Base-by-base conservation (phyloP, 495 filamentous ascomycete species). In the Penicillium bovifimosum region DNA sequence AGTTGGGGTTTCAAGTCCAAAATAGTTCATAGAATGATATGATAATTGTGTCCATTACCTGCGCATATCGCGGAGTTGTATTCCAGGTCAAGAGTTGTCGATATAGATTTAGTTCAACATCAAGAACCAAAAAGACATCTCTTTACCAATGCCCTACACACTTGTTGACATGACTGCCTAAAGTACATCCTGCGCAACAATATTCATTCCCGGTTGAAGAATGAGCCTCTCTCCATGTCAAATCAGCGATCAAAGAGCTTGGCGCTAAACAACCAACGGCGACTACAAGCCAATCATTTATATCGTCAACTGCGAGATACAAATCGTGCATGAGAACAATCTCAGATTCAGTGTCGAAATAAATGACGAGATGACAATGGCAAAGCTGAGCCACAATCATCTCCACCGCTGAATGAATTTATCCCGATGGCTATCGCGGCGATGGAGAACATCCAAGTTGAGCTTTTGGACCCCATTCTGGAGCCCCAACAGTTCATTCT, bases 391-490 rank as follows among this genome's bases (percentile, higher is more conserved):
- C 28, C 32, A 16, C 7, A 14, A 13, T 33, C 55, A 67, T 14
- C 39, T 34, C 72, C 72, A 75, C 42, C 50, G 58, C 35, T 65
- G 61, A 7, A 75, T 26, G 27, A 75, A 67, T 20, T 43, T 63
- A 7, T 66, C 70, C 31, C 60, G 67, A 13, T 38, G 41, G 34
- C 57, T 59, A 47, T 74, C 67, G 7, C 66, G 67, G 35, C 67
- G 68, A 40, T 69, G 61, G 27, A 76, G 54, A 46, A 69, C 55
- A 43, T 67, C 65, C 43, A 70, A 26, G 29, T 76, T 56, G 16
- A 77, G 48, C 18, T 56, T 50, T 52, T 69, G 57, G 7, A 75
- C 54, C 3, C 67, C 68, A 42, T 64, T 66, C 46, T 71, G 67
- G 20, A 77, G 56, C 11, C 38, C 33, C 6, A 41, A 41, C 24